Evolutionary conservation across 2,329 filamentous ascomycete genomes (phyloP).

Genomic region (Aspergillus ruber): DNA sequence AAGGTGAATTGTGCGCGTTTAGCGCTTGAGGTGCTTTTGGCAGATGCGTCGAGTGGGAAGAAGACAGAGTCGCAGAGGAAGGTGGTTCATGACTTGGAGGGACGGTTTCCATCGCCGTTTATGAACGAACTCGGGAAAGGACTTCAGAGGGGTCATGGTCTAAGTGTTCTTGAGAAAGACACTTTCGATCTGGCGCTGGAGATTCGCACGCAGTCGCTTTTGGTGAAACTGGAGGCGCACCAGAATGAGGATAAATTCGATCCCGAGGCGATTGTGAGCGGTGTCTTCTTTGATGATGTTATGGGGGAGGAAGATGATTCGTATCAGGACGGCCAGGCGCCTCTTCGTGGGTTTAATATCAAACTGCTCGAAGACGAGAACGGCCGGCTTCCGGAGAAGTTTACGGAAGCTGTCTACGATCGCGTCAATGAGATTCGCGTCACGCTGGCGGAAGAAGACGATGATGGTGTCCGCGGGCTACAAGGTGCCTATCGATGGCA

Average conservation of each 20-base stretch:
- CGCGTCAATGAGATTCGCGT: slow-evolving; percentile 34
- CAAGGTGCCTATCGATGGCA: slow-evolving; percentile 45
- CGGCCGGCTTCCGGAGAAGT: slow-evolving; percentile 29
- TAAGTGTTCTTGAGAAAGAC: slow-evolving; percentile 33
- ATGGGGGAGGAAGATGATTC: slow-evolving; percentile 8
- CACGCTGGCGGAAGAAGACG: slow-evolving; percentile 26
- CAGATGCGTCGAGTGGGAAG: slow-evolving; percentile 9
- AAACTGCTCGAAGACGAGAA: slow-evolving; percentile 33
- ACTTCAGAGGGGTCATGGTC: slow-evolving; percentile 18
- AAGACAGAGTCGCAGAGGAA: slow-evolving; percentile 12
- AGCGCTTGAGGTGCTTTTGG: slow-evolving; percentile 34
- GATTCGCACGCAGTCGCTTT: slow-evolving; percentile 50
- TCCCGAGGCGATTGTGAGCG: slow-evolving; percentile 33
- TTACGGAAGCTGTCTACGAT: slow-evolving; percentile 28
- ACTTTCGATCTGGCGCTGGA: slow-evolving; percentile 48
- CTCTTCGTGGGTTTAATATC: slow-evolving; percentile 23
- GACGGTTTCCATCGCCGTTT: slow-evolving; percentile 29
- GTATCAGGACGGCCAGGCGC: slow-evolving; percentile 3
- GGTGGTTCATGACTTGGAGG: slow-evolving; percentile 27
- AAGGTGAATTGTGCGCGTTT: slow-evolving; percentile 39
- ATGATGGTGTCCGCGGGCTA: slow-evolving; percentile 37
- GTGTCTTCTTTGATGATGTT: slow-evolving; percentile 35
- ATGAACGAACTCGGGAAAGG: slow-evolving; percentile 20
- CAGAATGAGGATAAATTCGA: slow-evolving; percentile 28
- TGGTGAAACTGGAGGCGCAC: slow-evolving; percentile 35